Base-by-base conservation (phyloP, 2,329 filamentous ascomycete genomes). In the Lachnum nothofagi region DNA sequence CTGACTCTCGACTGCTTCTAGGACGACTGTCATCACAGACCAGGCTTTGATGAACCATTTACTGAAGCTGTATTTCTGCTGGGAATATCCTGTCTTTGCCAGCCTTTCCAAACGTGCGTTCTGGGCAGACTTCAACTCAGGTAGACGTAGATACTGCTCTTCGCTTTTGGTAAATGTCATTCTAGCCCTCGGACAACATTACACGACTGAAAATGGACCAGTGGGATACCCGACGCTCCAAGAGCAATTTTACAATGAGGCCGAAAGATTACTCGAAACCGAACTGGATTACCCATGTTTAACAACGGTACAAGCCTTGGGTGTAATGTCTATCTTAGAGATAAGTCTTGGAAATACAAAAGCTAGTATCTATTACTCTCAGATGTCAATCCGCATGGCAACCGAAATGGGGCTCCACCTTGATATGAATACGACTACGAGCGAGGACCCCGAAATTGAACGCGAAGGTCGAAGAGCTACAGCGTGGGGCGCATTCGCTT, bases 231-330 rank as follows among this genome's bases (percentile, higher is more conserved):
- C 83, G 4, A 34, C 31, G 5, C 77, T 84, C 1, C 85, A 86
- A 4, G 82, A 88, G 53, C 79, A 86, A 62, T 90, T 88, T 67
- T 89, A 88, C 65, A 78, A 79, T 44, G 85, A 90, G 63, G 77
- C 80, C 6, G 74, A 78, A 52, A 72, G 81, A 8, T 70, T 88
- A 0, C 72, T 87, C 7, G 5, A 34, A 24, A 70, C 77, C 48
- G 64, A 69, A 2, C 70, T 68, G 33, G 70, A 86, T 51, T 78
- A 80, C 44, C 78, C 86, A 53, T 77, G 66, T 5, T 67, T 88
- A 22, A 86, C 85, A 3, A 86, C 82, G 4, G 83, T 86, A 38
- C 85, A 89, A 68, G 85, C 85, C 2, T 70, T 89, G 22, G 83
- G 83, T 3, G 79, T 89, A 59, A 86, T 90, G 83, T 82, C 82